Evolutionary conservation across 1,284 basidiomycete genomes (phyloP).

Genomic region (Sporisorium reilianum): DNA sequence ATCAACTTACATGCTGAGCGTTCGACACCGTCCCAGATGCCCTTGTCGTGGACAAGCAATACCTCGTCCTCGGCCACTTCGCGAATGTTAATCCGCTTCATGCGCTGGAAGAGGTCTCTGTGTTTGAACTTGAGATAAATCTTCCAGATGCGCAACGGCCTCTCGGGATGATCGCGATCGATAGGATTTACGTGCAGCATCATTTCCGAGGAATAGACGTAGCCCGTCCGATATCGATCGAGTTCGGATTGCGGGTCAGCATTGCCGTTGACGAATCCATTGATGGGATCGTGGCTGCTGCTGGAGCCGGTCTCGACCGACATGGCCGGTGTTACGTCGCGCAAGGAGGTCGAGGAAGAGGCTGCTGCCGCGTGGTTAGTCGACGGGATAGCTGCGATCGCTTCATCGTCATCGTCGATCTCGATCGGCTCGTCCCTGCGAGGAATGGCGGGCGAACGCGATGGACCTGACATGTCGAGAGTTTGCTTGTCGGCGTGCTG

Average conservation of each 20-base stretch:
- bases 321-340: conserved; percentile 36
- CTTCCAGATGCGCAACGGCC: conserved; percentile 84
- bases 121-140: conserved; percentile 74
- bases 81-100: conserved; percentile 83
- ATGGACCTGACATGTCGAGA: conserved; percentile 20
- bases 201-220: conserved; percentile 90
- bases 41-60: conserved; percentile 86
- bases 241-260: not conserved
- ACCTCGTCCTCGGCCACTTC: conserved; percentile 82
- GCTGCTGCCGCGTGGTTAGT: not conserved
- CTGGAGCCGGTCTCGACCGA: conserved; percentile 28
- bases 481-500: not conserved
- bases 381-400: not conserved
- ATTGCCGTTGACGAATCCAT: not conserved
- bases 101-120: conserved; percentile 74
- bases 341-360: conserved; percentile 18
- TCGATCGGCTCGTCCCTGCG: conserved; percentile 22
- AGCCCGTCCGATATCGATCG: conserved; percentile 73
- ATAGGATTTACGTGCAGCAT: conserved; percentile 77
- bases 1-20: conserved; percentile 78
- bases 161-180: conserved; percentile 81
- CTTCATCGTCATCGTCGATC: conserved; percentile 28
- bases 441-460: not conserved
- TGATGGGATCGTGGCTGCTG: conserved; percentile 6
- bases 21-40: conserved; percentile 90